phyloP scores from a whole-genome alignment of 2,329 filamentous ascomycete genomes.

The Monosporascus sp. region DNA sequence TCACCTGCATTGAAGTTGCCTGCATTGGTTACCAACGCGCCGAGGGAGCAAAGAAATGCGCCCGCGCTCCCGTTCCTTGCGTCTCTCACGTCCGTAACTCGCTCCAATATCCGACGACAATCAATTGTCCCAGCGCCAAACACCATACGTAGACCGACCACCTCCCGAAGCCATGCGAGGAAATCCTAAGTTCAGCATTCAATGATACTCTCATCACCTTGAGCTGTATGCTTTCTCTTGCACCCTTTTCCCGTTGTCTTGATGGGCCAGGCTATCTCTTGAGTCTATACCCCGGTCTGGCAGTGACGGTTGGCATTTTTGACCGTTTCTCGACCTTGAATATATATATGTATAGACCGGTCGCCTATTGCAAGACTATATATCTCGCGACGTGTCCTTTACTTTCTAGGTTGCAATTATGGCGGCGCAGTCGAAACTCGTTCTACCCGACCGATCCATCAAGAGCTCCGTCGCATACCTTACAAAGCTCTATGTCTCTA shows the following conservation, averaged over 20 bases:
- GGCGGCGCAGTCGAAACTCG: slow-evolving; percentile 71
- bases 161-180: background rate
- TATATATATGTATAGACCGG: too few species aligned
- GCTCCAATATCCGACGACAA: background rate
- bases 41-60: background rate
- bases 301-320: background rate
- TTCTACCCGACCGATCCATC: slow-evolving; percentile 57
- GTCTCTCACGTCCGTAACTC: background rate
- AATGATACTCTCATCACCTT: background rate
- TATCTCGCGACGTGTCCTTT: too few species aligned
- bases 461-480: slow-evolving; percentile 61
- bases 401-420: slow-evolving; percentile 36
- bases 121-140: background rate
- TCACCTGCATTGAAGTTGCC: background rate
- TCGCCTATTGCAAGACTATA: too few species aligned
- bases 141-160: too few species aligned
- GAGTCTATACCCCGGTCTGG: background rate
- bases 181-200: background rate
- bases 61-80: background rate
- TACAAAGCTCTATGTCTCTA: slow-evolving; percentile 66
- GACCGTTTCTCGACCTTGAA: too few species aligned
- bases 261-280: background rate
- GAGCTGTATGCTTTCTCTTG: background rate
- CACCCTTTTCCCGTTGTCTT: background rate
- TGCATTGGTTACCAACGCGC: too few species aligned